phyloP scores from a whole-genome alignment of 257 asterid species.

The Solanum rostratum region DNA sequence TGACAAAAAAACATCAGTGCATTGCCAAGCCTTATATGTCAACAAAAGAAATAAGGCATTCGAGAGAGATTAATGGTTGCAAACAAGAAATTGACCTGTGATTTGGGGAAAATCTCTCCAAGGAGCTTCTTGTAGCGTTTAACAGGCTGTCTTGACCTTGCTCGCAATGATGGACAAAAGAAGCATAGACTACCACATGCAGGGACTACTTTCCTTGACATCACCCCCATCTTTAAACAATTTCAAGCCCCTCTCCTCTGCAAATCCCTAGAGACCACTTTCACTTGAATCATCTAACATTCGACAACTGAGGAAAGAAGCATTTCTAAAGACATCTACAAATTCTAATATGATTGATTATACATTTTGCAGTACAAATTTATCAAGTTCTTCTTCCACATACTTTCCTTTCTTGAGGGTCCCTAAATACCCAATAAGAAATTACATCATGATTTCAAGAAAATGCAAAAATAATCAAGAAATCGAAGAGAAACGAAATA shows the following conservation, averaged over 20 bases:
- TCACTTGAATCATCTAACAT: neutral
- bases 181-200: conserved; percentile 40
- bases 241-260: neutral
- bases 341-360: neutral
- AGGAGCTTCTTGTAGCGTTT: conserved; percentile 46
- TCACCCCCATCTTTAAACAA: conserved; percentile 26
- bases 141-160: conserved; percentile 47
- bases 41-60: neutral
- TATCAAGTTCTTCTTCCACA: neutral
- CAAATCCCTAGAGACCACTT: neutral
- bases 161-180: conserved; percentile 41
- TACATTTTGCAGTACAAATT: neutral
- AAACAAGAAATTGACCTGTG: conserved; percentile 22
- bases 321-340: neutral
- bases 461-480: neutral
- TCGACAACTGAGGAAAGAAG: neutral
- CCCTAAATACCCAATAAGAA: neutral
- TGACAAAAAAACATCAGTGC: neutral
- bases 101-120: conserved; percentile 31
- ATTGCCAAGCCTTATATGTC: neutral
- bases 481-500: neutral
- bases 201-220: conserved; percentile 45
- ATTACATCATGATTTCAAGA: neutral
- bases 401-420: neutral
- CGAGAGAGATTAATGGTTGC: neutral